Evolutionary conservation across 208 protist species (phyloP).

Genomic region (Tritrichomonas foetus): DNA sequence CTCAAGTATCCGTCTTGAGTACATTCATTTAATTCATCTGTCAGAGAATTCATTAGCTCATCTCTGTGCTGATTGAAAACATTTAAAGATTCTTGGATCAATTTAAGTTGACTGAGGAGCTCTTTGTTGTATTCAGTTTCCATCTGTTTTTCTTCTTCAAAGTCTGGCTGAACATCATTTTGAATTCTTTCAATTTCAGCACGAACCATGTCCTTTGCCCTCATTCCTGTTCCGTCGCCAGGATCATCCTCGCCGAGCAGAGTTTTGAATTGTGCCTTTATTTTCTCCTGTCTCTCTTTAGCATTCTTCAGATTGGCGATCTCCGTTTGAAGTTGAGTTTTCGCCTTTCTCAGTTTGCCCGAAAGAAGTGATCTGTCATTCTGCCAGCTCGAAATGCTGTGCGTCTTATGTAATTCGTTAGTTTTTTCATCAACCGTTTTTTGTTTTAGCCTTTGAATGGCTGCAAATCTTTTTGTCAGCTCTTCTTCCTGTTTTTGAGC

Average conservation of each 20-base stretch:
- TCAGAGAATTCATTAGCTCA: neutral
- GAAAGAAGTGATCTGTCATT: neutral
- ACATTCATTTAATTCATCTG: neutral
- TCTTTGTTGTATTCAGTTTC: neutral
- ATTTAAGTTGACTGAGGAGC: neutral
- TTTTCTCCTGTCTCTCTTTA: neutral
- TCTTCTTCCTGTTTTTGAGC: too few relatives aligned
- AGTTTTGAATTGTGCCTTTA: neutral
- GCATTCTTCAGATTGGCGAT: neutral
- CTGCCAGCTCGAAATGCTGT: neutral
- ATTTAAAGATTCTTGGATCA: neutral
- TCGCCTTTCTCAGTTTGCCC: neutral
- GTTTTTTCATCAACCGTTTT: too few relatives aligned
- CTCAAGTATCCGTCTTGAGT: neutral
- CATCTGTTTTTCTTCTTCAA: neutral
- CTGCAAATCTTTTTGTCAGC: too few relatives aligned
- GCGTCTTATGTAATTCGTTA: neutral
- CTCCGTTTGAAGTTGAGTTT: neutral
- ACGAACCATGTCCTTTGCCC: neutral
- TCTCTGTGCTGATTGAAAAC: neutral
- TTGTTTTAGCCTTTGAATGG: too few relatives aligned
- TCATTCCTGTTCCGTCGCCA: neutral
- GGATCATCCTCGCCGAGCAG: slow-evolving; percentile 31
- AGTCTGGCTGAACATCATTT: neutral
- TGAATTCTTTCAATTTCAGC: neutral